Percentiles rank a stretch among this genome's conserved stretches.
These are phyloP conservation scores for Linaria vulgaris DNA, from an alignment of 257 asterid genomes.

Conservation along the genomic window DNA sequence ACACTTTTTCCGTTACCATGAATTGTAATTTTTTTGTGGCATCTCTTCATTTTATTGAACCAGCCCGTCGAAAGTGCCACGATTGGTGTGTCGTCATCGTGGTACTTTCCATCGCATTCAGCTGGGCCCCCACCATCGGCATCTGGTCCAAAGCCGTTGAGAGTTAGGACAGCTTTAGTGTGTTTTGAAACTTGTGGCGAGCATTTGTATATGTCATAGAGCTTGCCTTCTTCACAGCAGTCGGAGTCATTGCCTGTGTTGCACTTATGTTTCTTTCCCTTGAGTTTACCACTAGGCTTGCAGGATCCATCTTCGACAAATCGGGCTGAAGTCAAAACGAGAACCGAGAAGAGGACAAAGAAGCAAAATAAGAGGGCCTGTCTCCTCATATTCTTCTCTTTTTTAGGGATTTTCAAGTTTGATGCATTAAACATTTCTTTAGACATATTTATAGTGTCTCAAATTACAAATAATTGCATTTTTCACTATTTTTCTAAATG, in stretches of 20 bases:
- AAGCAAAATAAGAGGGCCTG: neutral
- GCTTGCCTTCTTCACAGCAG: slow-evolving; percentile 35
- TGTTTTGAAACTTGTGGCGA: slow-evolving; percentile 33
- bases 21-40: slow-evolving; percentile 32
- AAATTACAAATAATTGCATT: neutral
- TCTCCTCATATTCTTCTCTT: slow-evolving; percentile 1
- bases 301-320: slow-evolving; percentile 16
- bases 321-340: neutral
- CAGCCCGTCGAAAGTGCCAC: slow-evolving; percentile 48
- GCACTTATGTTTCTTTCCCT: slow-evolving; percentile 32
- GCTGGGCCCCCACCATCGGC: slow-evolving; percentile 48
- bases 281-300: slow-evolving; percentile 38
- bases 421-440: neutral
- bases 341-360: neutral
- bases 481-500: neutral
- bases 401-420: neutral
- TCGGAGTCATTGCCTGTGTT: slow-evolving; percentile 31
- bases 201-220: slow-evolving; percentile 39
- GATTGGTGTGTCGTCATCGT: slow-evolving; percentile 36
- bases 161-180: slow-evolving; percentile 38
- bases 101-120: slow-evolving; percentile 40
- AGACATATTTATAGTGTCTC: slow-evolving; percentile 9
- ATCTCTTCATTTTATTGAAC: slow-evolving; percentile 38
- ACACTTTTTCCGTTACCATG: slow-evolving; percentile 40
- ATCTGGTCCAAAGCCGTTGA: slow-evolving; percentile 38